Conservation (phyloP, 2,329 filamentous ascomycete species). For the Fusarium sp. region DNA sequence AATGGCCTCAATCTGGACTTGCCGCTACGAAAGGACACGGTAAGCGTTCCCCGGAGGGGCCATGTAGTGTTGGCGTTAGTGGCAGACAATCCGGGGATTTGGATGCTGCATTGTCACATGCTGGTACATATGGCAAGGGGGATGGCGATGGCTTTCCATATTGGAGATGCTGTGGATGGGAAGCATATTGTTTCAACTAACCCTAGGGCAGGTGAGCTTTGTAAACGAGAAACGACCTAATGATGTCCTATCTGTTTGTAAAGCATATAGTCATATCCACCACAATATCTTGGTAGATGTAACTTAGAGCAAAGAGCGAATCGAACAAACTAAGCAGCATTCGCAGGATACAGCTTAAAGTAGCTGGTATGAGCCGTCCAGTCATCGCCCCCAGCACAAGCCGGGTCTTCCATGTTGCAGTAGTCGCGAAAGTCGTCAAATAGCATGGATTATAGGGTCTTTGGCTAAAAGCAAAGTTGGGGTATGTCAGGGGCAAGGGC, state of each 20-base stretch:
- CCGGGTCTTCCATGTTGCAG: not conserved
- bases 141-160: not conserved
- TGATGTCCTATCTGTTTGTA: not conserved
- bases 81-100: not conserved
- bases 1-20: not conserved
- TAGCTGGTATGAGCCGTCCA: not conserved
- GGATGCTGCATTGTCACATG: constrained; percentile 1
- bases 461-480: too few relatives aligned
- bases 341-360: not conserved
- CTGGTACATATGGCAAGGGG: not conserved
- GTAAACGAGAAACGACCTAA: not conserved
- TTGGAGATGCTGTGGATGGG: not conserved
- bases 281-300: not conserved
- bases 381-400: not conserved
- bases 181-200: not conserved
- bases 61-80: not conserved
- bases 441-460: too few relatives aligned
- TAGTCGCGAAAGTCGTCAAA: too few relatives aligned
- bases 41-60: not conserved
- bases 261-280: not conserved
- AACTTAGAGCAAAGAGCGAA: not conserved
- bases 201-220: not conserved
- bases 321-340: not conserved
- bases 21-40: not conserved
- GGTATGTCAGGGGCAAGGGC: too few relatives aligned